These are phyloP conservation scores for Tolypocladium amazonense DNA, from an alignment of 2,329 filamentous ascomycete genomes.

Conservation along the genomic window DNA sequence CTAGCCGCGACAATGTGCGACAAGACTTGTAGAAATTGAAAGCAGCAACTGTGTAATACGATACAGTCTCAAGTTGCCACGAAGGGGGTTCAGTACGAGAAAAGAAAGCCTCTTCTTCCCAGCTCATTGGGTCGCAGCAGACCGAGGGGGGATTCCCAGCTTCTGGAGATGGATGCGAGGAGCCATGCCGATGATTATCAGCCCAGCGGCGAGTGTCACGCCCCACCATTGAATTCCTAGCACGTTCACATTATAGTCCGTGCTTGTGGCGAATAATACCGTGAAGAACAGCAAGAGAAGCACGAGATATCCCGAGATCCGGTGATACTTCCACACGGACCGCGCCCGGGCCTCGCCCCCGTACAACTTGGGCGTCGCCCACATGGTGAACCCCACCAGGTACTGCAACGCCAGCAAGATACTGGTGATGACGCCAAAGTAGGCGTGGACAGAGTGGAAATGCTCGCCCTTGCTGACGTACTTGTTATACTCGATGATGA, in stretches of 20 bases:
- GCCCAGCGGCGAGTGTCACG: constrained; percentile 50
- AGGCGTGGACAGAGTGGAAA: constrained; percentile 72
- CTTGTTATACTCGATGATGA: constrained; percentile 80
- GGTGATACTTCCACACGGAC: constrained; percentile 82
- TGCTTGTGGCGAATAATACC: constrained; percentile 64
- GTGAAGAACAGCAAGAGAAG: constrained; percentile 63
- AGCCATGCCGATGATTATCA: constrained; percentile 62
- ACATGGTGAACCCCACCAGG: constrained; percentile 72
- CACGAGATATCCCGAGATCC: constrained; percentile 64
- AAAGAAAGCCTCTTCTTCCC: not conserved
- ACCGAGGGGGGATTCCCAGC: constrained; percentile 7
- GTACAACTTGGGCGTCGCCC: constrained; percentile 62
- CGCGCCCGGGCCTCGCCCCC: constrained; percentile 73
- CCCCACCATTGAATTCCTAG: constrained; percentile 70
- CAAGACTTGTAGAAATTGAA: not conserved
- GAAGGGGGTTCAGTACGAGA: not conserved
- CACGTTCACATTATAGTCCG: constrained; percentile 58
- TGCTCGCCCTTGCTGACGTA: constrained; percentile 53
- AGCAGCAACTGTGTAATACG: not conserved
- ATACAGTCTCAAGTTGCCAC: too few species aligned
- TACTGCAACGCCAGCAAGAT: constrained; percentile 63
- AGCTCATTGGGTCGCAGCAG: not conserved
- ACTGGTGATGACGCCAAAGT: constrained; percentile 70
- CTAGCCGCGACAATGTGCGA: not conserved
- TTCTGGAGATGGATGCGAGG: constrained; percentile 77